phyloP scores from a whole-genome alignment of 2,329 filamentous ascomycete genomes.

The Aspergillaceae sp. region DNA sequence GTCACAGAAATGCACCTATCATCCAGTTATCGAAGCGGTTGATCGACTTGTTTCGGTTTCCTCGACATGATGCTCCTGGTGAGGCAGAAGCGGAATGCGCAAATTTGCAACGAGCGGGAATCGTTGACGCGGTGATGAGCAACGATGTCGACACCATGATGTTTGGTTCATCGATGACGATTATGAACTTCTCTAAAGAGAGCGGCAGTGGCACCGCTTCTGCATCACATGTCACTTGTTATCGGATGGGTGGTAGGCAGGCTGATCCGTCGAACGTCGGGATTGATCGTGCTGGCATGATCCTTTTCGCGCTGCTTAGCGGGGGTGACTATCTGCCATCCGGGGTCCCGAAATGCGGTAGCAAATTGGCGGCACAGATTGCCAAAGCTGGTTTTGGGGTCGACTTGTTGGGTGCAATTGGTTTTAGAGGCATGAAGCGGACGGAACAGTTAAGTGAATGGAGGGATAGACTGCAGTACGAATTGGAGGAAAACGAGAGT shows the following conservation, averaged over 20 bases:
- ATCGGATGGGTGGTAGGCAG: constrained; percentile 44
- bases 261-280: constrained; percentile 20
- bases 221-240: constrained; percentile 80
- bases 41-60: constrained; percentile 76
- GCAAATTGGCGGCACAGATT: constrained; percentile 82
- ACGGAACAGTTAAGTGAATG: constrained; percentile 49
- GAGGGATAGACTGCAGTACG: constrained; percentile 62
- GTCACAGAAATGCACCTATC: constrained; percentile 51
- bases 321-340: constrained; percentile 90
- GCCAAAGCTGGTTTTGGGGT: constrained; percentile 79
- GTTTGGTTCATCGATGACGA: constrained; percentile 76
- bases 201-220: constrained; percentile 49
- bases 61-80: constrained; percentile 76
- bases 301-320: constrained; percentile 87
- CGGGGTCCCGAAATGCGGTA: constrained; percentile 77
- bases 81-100: constrained; percentile 97
- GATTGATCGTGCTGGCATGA: constrained; percentile 80
- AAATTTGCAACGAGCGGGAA: constrained; percentile 65
- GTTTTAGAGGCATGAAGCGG: constrained; percentile 27
- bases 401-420: constrained; percentile 57
- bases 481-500: constrained; percentile 75
- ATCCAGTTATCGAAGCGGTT: constrained; percentile 72
- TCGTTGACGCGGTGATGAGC: constrained; percentile 88
- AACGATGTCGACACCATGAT: constrained; percentile 97
- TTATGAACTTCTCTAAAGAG: constrained; percentile 78